Evolutionary conservation across 139 green algal species (phyloP).

Genomic region (Coelastrella sp.): DNA sequence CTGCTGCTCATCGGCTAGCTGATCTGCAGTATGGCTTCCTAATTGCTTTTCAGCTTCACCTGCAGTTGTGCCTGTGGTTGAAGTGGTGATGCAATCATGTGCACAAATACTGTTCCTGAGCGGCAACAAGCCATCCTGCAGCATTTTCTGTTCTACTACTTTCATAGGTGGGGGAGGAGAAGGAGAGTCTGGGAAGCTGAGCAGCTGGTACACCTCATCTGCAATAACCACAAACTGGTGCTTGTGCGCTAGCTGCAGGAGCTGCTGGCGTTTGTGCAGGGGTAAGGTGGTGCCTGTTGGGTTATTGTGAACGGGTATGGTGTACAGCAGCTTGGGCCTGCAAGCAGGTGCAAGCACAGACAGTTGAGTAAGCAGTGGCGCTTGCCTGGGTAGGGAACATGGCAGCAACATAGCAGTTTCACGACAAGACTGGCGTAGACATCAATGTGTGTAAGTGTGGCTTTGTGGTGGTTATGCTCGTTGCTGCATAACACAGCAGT

Average conservation of each 20-base stretch:
- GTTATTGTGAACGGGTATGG: conserved; percentile 66
- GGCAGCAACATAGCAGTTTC: not conserved
- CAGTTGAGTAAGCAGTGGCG: not conserved
- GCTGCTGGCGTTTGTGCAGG: conserved; percentile 33
- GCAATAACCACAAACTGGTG: conserved; percentile 57
- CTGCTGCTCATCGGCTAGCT: not conserved
- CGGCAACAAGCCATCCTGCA: conserved; percentile 20
- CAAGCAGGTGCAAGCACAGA: not conserved
- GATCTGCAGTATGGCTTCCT: not conserved
- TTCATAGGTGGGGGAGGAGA: conserved; percentile 39
- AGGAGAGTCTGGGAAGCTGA: conserved; percentile 39
- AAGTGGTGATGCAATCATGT: not conserved
- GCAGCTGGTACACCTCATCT: conserved; percentile 64
- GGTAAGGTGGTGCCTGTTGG: conserved; percentile 41
- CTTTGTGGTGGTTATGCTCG: not conserved
- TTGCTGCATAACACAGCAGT: not conserved
- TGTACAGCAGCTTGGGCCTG: conserved; percentile 63
- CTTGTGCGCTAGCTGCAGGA: conserved; percentile 53
- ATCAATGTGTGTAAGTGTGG: not conserved
- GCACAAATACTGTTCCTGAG: not conserved
- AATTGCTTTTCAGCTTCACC: not conserved
- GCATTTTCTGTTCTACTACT: conserved; percentile 12
- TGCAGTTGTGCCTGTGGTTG: not conserved
- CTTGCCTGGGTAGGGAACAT: not conserved
- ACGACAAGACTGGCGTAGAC: not conserved